Base-by-base conservation (phyloP, 306 rosid genomes). In the Spatholobus suberectus region DNA sequence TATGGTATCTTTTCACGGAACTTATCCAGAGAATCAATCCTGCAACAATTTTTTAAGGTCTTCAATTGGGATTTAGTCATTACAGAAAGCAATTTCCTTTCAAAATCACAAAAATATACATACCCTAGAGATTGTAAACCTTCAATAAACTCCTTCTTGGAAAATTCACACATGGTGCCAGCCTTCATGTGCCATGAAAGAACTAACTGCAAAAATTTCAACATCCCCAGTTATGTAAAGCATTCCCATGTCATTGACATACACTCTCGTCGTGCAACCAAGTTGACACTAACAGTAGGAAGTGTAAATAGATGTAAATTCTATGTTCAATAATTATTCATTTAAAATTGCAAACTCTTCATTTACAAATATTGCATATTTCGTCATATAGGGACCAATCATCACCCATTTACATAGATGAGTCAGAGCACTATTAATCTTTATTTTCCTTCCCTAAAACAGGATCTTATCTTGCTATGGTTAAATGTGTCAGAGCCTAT, bases 111-210 rank as follows among this genome's bases (percentile, higher is more conserved):
- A 23, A 35, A 40, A n/a, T 8, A 54, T 40, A 67, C 86, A 78
- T 86, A 94, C 99, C 99, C 99, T 54, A 96, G 82, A 27, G 97
- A 87, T 85, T 94, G 97, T 83, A 96, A 87, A 80, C 99, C 99
- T 63, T 91, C 95, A 1, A 89, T 44, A 58, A 96, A 96, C 87
- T 96, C 99, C 89, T 94, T 91, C 90, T 92, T 96, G 77, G 99
- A 90, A 90, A 94, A 96, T 82, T 96, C 99, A 89, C 99, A 96
- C 98, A 96, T 96, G 34, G 99, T 96, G 40, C 94, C 93, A 47
- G 99, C 99, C 94, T 94, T 96, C 99, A 96, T 96, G 89, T 96
- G 99, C 99, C 99, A 96, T 21, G 99, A 96, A 87, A 96, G 91
- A 90, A 96, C 98, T 84, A 94, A 89, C 99, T 96, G 94, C 90